Percentiles rank a stretch among this genome's conserved stretches.
These are phyloP conservation scores for Alternaria hordeiaustralica DNA, from an alignment of 2,329 filamentous ascomycete genomes.

Conservation along the genomic window DNA sequence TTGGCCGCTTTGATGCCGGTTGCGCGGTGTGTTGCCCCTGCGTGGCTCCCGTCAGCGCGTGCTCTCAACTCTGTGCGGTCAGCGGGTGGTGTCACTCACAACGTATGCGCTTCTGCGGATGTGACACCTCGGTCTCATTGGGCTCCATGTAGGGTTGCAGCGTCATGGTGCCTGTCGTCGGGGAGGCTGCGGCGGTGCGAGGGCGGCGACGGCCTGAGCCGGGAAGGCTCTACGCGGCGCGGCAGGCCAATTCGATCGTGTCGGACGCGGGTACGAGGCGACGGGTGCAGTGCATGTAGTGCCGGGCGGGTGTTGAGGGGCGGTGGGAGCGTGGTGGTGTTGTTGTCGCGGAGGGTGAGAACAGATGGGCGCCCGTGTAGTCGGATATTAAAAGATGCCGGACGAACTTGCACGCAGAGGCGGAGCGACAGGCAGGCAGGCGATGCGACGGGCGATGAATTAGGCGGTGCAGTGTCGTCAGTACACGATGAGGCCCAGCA, in stretches of 20 bases:
- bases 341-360: constrained; percentile 17
- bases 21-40: constrained; percentile 86
- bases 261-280: constrained; percentile 5
- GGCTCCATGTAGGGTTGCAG: constrained; percentile 26
- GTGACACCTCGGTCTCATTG: constrained; percentile 61
- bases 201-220: constrained; percentile 46
- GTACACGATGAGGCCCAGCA: constrained; percentile 7
- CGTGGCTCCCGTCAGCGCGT: constrained; percentile 9
- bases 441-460: constrained; percentile 12
- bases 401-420: constrained; percentile 17
- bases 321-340: constrained; percentile 21
- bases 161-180: constrained; percentile 26
- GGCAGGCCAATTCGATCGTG: constrained; percentile 40
- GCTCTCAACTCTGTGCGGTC: not conserved
- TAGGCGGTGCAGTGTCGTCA: constrained; percentile 15
- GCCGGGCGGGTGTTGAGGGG: constrained; percentile 9
- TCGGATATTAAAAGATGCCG: constrained; percentile 17
- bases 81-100: constrained; percentile 49
- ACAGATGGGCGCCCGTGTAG: constrained; percentile 14
- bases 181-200: constrained; percentile 32
- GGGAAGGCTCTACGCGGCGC: constrained; percentile 42
- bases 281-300: constrained; percentile 8
- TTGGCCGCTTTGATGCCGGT: constrained; percentile 74
- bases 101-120: constrained; percentile 78
- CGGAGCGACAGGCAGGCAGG: constrained; percentile 12